Base-by-base conservation (phyloP, 1,284 basidiomycete genomes). In the Rhizoctonia solani region DNA sequence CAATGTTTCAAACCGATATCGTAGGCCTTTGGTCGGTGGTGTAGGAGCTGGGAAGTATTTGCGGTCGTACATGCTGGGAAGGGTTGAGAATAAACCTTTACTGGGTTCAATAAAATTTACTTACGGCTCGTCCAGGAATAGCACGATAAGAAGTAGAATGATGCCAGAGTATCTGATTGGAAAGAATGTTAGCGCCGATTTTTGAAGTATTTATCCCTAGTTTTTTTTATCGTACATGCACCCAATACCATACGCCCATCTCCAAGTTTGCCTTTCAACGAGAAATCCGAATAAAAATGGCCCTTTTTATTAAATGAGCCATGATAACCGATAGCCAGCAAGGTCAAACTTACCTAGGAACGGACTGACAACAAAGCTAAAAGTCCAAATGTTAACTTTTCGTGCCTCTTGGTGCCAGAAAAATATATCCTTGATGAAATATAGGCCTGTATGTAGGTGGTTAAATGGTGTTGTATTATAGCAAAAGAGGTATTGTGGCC, bases 401-500 rank as follows among this genome's bases (percentile, higher is more conserved):
- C 87, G 82, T 27, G 88, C 87, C 74, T 90, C 88, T 23, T 87
- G 76, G 71, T 90, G 88, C 79, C 90, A 90, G 1, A 88, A 88
- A 74, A 83, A 90, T 67, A 90, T 78, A 71, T 90, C 88, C 4
- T 85, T 84, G 68, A 88, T 81, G 19, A 87, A 77, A 70, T 84
- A 87, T 1, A 89, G 77, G 54, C 87, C 87, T 87, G 59, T 46
- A 19, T 29, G 13, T 49, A 16, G 41, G 37, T 46, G 42, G 19
- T 19, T n/a, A 11, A 41, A 47, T 27, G 32, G 32, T 19, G 8
- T 39, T 8, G 21, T 9, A 19, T 11, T 9, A 47, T 8, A 11
- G 13, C 21, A 19, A 47, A 9, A 56, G 9, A n/a, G 21, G 58
- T 25, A 39, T 3, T 21, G 37, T 47, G 16, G 72, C 81, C 68